Evolutionary conservation across 2,329 filamentous ascomycete genomes (phyloP).

Genomic region (Neonectria faginata): DNA sequence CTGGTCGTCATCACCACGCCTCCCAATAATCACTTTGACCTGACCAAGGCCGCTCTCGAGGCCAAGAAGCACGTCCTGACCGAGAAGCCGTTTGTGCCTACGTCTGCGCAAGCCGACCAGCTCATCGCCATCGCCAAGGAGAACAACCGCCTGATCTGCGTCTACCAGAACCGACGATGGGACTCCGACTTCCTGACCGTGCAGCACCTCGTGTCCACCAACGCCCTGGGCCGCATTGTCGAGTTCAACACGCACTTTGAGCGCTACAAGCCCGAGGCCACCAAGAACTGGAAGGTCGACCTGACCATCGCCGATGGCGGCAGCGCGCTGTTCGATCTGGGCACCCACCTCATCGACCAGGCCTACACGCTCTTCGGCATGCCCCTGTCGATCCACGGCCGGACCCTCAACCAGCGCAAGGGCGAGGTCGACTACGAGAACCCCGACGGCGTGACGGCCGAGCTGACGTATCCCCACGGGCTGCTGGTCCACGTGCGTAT

Average conservation of each 20-base stretch:
- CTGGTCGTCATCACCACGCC: conserved; percentile 79
- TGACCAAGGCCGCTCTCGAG: conserved; percentile 74
- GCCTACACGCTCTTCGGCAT: conserved; percentile 76
- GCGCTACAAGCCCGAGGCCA: conserved; percentile 72
- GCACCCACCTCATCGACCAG: conserved; percentile 82
- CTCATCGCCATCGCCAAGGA: conserved; percentile 68
- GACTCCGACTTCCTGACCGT: conserved; percentile 82
- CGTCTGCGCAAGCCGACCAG: conserved; percentile 72
- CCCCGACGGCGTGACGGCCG: conserved; percentile 70
- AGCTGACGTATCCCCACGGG: conserved; percentile 74
- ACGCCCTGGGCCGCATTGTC: conserved; percentile 75
- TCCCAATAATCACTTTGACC: conserved; percentile 75
- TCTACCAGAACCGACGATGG: conserved; percentile 84
- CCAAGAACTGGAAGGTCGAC: conserved; percentile 74
- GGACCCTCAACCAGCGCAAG: conserved; percentile 74
- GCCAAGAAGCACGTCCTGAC: conserved; percentile 82
- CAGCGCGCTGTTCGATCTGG: conserved; percentile 79
- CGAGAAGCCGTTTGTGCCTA: conserved; percentile 86
- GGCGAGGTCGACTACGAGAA: conserved; percentile 59
- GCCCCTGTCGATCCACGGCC: conserved; percentile 74
- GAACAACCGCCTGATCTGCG: conserved; percentile 66
- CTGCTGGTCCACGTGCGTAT: conserved; percentile 77
- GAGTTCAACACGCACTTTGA: conserved; percentile 88
- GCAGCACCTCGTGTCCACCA: conserved; percentile 68
- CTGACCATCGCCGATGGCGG: conserved; percentile 71